Base-by-base conservation (phyloP, 495 filamentous ascomycete genomes). In the Hypoxylon crocopeplum region DNA sequence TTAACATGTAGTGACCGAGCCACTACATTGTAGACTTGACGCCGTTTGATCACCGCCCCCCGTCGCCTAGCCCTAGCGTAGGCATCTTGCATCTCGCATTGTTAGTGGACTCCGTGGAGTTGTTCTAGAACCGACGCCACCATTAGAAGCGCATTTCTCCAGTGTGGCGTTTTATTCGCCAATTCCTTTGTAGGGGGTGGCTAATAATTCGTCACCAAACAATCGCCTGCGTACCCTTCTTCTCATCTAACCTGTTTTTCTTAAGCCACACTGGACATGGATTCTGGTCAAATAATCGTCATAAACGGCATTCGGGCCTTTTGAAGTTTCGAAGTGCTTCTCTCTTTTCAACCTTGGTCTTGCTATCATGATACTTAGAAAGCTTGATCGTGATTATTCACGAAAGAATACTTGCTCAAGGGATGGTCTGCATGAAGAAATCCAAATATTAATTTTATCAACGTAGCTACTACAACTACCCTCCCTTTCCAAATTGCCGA, bases 241-340 rank as follows among this genome's bases (percentile, higher is more conserved):
- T 34, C 4, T 34, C 4, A 3, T 10, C n/a, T 10, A 68, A 59
- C 66, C 44, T 39, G 66, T 68, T 68, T 68, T 66, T 30, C 37
- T 37, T 29, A 62, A 66, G 62, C 66, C 62, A 66, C 66, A 68
- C 29, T 30, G 7, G 25, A 54, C 33, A 57, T 40, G 39, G 48
- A 33, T 54, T 17, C n/a, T 21, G 53, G 54, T 62, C 62, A 62
- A 20, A 39, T 39, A 7, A 47, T 65, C 65, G 65, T 68, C 65
- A 68, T 68, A 46, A 55, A 54, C 13, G 13, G 51, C 33, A 47
- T 59, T n/a, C n/a, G n/a, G n/a, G n/a, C n/a, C n/a, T n/a, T n/a
- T n/a, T n/a, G n/a, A n/a, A n/a, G n/a, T n/a, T n/a, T n/a, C n/a
- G n/a, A n/a, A n/a, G n/a, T n/a, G n/a, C n/a, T n/a, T n/a, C n/a